Evolutionary conservation across 2,329 filamentous ascomycete genomes (phyloP).

Genomic region (Lasiodiplodia hormozganensis): DNA sequence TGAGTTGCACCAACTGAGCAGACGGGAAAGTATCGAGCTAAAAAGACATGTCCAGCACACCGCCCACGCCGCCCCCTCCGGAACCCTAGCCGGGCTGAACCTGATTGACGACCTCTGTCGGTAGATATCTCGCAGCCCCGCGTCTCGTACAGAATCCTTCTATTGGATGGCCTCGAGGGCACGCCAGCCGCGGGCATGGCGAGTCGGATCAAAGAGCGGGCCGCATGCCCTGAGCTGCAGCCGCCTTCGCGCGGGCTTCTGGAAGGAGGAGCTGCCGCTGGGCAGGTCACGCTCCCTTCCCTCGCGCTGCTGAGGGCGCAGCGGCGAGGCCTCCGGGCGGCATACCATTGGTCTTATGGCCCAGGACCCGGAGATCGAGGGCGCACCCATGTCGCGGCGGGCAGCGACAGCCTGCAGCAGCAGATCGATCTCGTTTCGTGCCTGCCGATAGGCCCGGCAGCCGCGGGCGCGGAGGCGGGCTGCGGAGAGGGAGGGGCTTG

Average conservation of each 20-base stretch:
- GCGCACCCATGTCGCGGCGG: slow-evolving; percentile 25
- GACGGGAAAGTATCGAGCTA: slow-evolving; percentile 17
- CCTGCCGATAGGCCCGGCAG: slow-evolving; percentile 18
- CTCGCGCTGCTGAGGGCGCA: slow-evolving; percentile 5
- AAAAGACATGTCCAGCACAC: slow-evolving; percentile 14
- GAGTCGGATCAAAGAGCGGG: slow-evolving; percentile 29
- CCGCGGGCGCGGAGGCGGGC: slow-evolving; percentile 3
- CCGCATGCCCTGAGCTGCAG: slow-evolving; percentile 17
- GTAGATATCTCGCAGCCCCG: slow-evolving; percentile 25
- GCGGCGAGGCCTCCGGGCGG: slow-evolving; percentile 19
- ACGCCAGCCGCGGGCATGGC: slow-evolving; percentile 22
- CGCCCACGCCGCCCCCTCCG: slow-evolving; percentile 4
- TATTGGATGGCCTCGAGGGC: slow-evolving; percentile 26
- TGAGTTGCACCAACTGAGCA: slow-evolving; percentile 14
- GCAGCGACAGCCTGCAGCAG: slow-evolving; percentile 23
- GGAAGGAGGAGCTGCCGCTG: slow-evolving; percentile 14
- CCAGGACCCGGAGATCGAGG: slow-evolving; percentile 25
- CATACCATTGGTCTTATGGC: slow-evolving; percentile 24
- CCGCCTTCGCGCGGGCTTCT: slow-evolving; percentile 22
- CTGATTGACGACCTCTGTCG: slow-evolving; percentile 22
- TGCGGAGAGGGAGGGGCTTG: background rate
- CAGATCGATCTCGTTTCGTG: slow-evolving; percentile 29
- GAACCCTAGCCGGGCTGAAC: slow-evolving; percentile 5
- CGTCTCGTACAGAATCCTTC: slow-evolving; percentile 17
- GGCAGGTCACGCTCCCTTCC: slow-evolving; percentile 25